phyloP scores from a whole-genome alignment of 2,329 filamentous ascomycete genomes.

The Cordyceps cicadae region DNA sequence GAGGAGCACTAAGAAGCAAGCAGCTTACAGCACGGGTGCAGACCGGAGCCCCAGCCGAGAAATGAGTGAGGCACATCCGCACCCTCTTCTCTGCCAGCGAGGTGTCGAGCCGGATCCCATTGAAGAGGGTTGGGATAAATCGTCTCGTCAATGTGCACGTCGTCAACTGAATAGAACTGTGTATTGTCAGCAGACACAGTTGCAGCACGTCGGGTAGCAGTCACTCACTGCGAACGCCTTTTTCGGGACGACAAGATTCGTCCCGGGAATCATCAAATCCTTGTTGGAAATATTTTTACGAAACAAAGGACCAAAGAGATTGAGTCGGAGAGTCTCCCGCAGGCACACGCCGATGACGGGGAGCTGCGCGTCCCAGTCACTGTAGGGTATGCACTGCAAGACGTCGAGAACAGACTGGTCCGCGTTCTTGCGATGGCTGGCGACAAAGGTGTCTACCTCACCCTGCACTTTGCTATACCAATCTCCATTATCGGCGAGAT shows the following conservation, averaged over 20 bases:
- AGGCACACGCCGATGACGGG: conserved; percentile 43
- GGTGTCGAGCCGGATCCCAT: conserved; percentile 44
- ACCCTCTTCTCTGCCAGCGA: conserved; percentile 39
- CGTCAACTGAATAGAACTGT: conserved; percentile 33
- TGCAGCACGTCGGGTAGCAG: not conserved
- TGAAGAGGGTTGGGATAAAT: conserved; percentile 39
- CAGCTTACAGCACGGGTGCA: conserved; percentile 28
- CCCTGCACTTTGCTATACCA: conserved; percentile 37
- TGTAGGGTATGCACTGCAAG: conserved; percentile 36
- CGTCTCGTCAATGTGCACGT: conserved; percentile 38
- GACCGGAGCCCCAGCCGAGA: conserved; percentile 28
- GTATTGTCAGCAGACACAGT: not conserved
- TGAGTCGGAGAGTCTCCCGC: conserved; percentile 45
- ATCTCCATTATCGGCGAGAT: conserved; percentile 37
- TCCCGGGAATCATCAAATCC: conserved; percentile 35
- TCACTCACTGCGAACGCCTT: conserved; percentile 33
- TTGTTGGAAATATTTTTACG: conserved; percentile 41
- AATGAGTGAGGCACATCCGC: conserved; percentile 22
- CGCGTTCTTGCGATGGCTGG: conserved; percentile 29
- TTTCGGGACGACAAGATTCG: conserved; percentile 40
- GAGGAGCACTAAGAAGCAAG: not conserved
- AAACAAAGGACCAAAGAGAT: conserved; percentile 38
- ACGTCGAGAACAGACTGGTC: conserved; percentile 26
- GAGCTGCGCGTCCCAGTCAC: conserved; percentile 49
- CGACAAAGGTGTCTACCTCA: conserved; percentile 39